Evolutionary conservation across 164 flowering plant species (phyloP).

Genomic region (Stephania japonica): DNA sequence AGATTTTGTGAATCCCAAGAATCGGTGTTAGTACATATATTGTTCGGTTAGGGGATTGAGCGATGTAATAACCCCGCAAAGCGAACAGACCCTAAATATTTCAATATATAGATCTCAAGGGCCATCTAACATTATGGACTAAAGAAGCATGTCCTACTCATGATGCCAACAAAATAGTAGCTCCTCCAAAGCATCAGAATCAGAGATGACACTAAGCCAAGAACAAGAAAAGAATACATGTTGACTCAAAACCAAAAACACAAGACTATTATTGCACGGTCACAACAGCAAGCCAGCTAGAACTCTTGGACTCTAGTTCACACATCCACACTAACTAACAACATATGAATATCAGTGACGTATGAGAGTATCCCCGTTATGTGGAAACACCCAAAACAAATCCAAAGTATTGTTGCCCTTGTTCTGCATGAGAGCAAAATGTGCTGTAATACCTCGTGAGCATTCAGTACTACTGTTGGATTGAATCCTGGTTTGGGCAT

Average conservation of each 20-base stretch:
- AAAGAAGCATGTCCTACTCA: neutral
- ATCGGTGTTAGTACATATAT: too few species aligned
- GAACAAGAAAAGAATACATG: neutral
- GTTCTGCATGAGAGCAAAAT: neutral
- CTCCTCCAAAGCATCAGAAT: neutral
- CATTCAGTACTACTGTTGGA: constrained; percentile 2
- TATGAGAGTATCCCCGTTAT: neutral
- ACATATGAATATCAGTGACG: neutral
- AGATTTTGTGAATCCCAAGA: too few species aligned
- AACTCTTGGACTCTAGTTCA: neutral
- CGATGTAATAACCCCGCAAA: too few species aligned
- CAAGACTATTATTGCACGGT: constrained; percentile 3
- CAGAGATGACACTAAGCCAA: neutral
- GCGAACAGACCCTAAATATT: too few species aligned
- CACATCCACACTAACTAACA: neutral
- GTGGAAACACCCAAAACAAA: neutral
- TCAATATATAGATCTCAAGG: neutral
- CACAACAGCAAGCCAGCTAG: neutral
- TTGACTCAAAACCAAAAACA: neutral
- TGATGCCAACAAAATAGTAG: neutral
- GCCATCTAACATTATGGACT: neutral
- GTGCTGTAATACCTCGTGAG: neutral
- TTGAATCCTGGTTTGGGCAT: neutral
- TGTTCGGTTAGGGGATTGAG: too few species aligned
- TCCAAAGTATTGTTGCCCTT: neutral